Percentiles rank a stretch among this genome's conserved stretches.
These are phyloP conservation scores for Aspergillus terreus DNA, from an alignment of 2,329 filamentous ascomycete species.

Conservation along the genomic window DNA sequence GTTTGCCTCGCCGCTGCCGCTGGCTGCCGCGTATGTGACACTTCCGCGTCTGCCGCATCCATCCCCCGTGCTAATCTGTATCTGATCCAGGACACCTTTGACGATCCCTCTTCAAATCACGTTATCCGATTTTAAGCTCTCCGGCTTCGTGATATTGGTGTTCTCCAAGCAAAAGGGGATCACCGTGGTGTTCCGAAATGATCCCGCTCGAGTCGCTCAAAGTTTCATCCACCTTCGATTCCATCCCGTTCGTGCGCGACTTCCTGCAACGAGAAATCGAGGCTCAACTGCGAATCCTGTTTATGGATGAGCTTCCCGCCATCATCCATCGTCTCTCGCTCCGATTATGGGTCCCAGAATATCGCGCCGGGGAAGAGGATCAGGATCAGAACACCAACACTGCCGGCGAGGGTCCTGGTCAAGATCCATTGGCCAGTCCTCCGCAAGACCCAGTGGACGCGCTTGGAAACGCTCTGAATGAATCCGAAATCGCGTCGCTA, in stretches of 20 bases:
- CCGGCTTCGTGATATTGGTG: constrained; percentile 94
- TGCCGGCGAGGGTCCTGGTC: constrained; percentile 56
- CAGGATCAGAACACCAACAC: constrained; percentile 50
- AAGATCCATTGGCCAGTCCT: constrained; percentile 78
- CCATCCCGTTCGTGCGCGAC: constrained; percentile 95
- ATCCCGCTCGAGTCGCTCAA: constrained; percentile 96
- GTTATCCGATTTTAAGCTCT: constrained; percentile 89
- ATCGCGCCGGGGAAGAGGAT: constrained; percentile 63
- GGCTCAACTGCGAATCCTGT: constrained; percentile 81
- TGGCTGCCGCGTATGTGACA: constrained; percentile 67
- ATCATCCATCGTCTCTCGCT: constrained; percentile 93
- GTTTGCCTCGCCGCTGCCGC: constrained; percentile 87
- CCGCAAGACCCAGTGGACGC: constrained; percentile 79
- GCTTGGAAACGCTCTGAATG: constrained; percentile 71
- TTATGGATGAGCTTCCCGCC: constrained; percentile 96
- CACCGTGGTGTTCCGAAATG: constrained; percentile 95
- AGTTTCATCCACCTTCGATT: constrained; percentile 98
- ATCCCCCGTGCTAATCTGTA: constrained; percentile 2
- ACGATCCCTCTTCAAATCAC: constrained; percentile 98
- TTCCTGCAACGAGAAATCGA: constrained; percentile 97
- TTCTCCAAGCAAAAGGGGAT: constrained; percentile 97
- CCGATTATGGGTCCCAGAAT: constrained; percentile 84
- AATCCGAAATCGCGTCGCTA: constrained; percentile 70
- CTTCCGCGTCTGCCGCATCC: background rate
- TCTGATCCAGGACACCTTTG: constrained; percentile 61